Evolutionary conservation across 495 filamentous ascomycete genomes (phyloP), one percentile per base, ranked within the genome.

Genomic region (Aspergillus bertholletiae): DNA sequence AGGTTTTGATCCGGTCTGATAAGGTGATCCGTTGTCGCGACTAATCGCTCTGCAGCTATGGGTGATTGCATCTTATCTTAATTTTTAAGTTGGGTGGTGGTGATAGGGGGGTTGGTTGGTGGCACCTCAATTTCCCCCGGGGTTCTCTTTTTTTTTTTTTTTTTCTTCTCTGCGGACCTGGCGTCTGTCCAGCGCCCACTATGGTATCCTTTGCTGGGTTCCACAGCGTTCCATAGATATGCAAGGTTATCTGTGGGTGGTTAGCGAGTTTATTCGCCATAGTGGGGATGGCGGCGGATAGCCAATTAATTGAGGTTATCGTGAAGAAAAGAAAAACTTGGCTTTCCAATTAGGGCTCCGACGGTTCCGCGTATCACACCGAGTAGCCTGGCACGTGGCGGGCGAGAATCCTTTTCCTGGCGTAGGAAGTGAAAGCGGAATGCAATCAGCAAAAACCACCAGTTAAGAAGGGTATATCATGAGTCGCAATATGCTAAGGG

Each of bases 1-100:
- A n/a, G 39, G 22, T 18, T 21, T 0, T 17, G 17, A 18, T 17
- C 40, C 15, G 39, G 13, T 18, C 24, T 17, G 26, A 26, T 28
- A 3, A 53, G 50, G 45, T 53, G 50, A 13, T 53, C 50, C 15
- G 24, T 27, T 11, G 50, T 53, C 13, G 50, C 50, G 23, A 45
- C 39, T 20, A 39, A 17, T 30, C 37, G 50, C 34, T 53, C 37
- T 18, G 28, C 21, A 7, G 18, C 46, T 32, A 17, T 27, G 13
- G 46, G 30, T 35, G 46, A 30, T 35, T 49, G 46, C 46, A 49
- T 49, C n/a, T 27, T 35, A 37, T 37, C 34, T 28, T 37, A 37
- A 5, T 15, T 3, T 37, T 6, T 37, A 37, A 15, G 34, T 37
- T 37, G 34, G 34, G 13, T 37, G 34, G 7, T 37, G 2, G 30